Conservation (phyloP, 2,329 filamentous ascomycete species). For the Ceratocystis variospora region DNA sequence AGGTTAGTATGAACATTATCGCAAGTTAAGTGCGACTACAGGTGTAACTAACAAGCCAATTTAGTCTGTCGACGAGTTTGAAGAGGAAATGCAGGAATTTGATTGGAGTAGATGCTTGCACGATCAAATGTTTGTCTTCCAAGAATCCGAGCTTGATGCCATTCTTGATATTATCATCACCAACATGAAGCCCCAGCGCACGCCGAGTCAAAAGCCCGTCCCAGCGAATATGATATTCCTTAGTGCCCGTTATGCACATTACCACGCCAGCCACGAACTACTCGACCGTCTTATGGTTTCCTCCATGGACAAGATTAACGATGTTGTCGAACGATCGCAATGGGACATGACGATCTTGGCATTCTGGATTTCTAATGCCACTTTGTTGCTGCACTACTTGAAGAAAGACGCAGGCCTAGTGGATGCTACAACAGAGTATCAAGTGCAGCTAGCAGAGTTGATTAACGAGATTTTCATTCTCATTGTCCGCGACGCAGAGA, state of each 20-base stretch:
- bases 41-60: not conserved
- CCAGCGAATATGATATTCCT: slow-evolving; percentile 95
- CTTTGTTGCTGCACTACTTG: slow-evolving; percentile 84
- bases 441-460: slow-evolving; percentile 82
- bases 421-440: slow-evolving; percentile 72
- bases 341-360: slow-evolving; percentile 99
- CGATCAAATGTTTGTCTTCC: slow-evolving; percentile 99
- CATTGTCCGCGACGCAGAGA: slow-evolving; percentile 89
- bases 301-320: slow-evolving; percentile 92
- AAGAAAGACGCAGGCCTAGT: slow-evolving; percentile 83
- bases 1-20: slow-evolving; percentile 40
- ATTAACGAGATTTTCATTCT: slow-evolving; percentile 98
- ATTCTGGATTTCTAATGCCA: slow-evolving; percentile 98
- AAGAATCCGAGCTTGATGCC: slow-evolving; percentile 78
- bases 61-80: slow-evolving; percentile 57
- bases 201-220: slow-evolving; percentile 92
- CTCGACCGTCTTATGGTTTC: slow-evolving; percentile 66
- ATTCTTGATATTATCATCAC: slow-evolving; percentile 95
- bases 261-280: slow-evolving; percentile 79
- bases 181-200: slow-evolving; percentile 92
- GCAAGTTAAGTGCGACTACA: not conserved
- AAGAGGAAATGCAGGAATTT: slow-evolving; percentile 80
- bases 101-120: slow-evolving; percentile 89
- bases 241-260: slow-evolving; percentile 89
- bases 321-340: slow-evolving; percentile 86